A percentile compares a stretch with the other conserved stretches of the same genome.
These are phyloP conservation scores for Exutisphaerella laricina DNA, from an alignment of 2,329 filamentous ascomycete species.

Conservation along the genomic window DNA sequence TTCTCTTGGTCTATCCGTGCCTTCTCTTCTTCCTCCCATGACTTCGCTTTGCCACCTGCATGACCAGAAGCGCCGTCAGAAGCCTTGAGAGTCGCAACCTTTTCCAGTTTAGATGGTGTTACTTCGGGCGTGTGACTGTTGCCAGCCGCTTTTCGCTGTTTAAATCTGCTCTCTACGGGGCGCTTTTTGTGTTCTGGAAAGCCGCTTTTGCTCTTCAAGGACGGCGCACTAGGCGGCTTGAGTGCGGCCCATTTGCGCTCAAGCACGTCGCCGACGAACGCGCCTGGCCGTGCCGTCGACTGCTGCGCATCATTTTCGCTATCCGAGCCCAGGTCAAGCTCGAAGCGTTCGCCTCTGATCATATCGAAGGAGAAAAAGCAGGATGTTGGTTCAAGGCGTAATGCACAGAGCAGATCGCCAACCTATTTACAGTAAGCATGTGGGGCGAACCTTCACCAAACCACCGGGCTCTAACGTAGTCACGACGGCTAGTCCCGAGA, in stretches of 20 bases:
- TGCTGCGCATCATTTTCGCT: constrained; percentile 25
- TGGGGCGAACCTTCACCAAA: no score
- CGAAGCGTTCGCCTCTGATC: constrained; percentile 56
- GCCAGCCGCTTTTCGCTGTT: constrained; percentile 55
- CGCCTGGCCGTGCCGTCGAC: constrained; percentile 19
- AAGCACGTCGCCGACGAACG: constrained; percentile 67
- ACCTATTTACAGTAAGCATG: no score
- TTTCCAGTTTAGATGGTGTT: neutral
- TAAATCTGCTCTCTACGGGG: constrained; percentile 68
- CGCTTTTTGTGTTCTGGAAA: constrained; percentile 89
- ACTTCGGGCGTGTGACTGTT: constrained; percentile 12
- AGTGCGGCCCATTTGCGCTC: constrained; percentile 61
- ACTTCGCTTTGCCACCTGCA: constrained; percentile 19
- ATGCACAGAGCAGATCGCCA: no score
- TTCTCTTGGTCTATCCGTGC: constrained; percentile 79
- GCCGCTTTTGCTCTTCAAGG: constrained; percentile 54
- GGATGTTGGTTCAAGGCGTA: no score
- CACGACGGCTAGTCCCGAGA: no score
- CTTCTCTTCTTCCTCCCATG: constrained; percentile 54
- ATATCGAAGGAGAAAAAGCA: no score
- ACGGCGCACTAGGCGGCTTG: constrained; percentile 59
- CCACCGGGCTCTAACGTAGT: no score
- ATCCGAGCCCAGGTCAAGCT: constrained; percentile 51
- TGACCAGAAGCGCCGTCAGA: constrained; percentile 1
- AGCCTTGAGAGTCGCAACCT: neutral